Base-by-base conservation (phyloP, 495 filamentous ascomycete genomes). In the Neurospora sublineolata region DNA sequence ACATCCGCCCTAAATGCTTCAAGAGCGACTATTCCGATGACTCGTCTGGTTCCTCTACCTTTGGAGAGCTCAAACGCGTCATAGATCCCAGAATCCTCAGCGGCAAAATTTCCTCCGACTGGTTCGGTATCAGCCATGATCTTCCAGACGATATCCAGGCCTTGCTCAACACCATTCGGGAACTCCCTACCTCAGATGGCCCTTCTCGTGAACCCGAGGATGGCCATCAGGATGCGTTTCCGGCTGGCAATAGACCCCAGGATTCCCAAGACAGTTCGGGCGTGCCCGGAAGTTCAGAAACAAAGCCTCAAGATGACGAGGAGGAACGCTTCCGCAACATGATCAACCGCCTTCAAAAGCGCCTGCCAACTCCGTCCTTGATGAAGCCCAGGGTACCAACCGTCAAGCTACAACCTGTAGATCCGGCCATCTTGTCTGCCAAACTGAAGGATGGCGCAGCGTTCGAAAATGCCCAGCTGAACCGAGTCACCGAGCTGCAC, bases 361-460 rank as follows among this genome's bases (percentile, higher is more conserved):
- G 27, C n/a, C 27, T 40, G 37, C 12, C 38, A 38, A 37, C 30
- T n/a, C 71, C 36, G 9, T 69, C 30, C 36, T 20, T 16, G 68
- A 11, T 14, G 30, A 70, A 37, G 18, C 38, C 30, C 27, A 18
- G 18, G 44, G 58, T 38, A 16, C 23, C 20, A 67, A 16, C 33
- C 38, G 4, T 33, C 52, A 64, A 64, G 27, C 6, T 64, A 5
- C 38, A 30, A 71, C 18, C 39, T 12, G n/a, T 18, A 6, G 75
- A 77, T 41, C 73, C 75, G n/a, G 73, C 76, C 7, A 78, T 77
- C 18, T 46, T 77, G 20, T 72, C 69, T 11, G 72, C 69, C 20
- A 77, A 76, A 70, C 38, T 74, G 37, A 78, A 76, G 33, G 60
- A 72, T 36, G 39, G 67, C 1, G 37, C 16, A 64, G 52, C 33